These are phyloP conservation scores for Epicoccum sorghinum DNA, from an alignment of 2,329 filamentous ascomycete species.

Conservation along the genomic window DNA sequence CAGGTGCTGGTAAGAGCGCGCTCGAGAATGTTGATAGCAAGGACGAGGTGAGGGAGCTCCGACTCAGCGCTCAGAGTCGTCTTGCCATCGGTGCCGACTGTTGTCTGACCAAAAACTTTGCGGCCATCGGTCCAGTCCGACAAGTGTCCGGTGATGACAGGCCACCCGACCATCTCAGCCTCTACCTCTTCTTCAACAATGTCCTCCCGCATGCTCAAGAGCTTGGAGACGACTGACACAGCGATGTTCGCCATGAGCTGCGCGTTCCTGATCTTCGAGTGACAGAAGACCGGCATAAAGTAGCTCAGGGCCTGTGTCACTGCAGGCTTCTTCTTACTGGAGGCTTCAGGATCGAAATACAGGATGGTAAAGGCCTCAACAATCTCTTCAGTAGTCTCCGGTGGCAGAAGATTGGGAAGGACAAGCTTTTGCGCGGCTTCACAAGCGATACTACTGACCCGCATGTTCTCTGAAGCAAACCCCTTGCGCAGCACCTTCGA, in stretches of 20 bases:
- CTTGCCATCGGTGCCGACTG: slow-evolving; percentile 53
- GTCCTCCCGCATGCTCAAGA: slow-evolving; percentile 64
- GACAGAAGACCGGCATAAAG: slow-evolving; percentile 93
- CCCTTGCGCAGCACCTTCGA: slow-evolving; percentile 87
- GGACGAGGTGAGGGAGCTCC: slow-evolving; percentile 78
- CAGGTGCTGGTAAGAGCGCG: slow-evolving; percentile 68
- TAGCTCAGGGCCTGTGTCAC: slow-evolving; percentile 89
- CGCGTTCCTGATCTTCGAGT: slow-evolving; percentile 81
- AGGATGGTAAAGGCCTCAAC: slow-evolving; percentile 82
- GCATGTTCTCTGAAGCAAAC: slow-evolving; percentile 68
- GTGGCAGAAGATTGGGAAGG: slow-evolving; percentile 72
- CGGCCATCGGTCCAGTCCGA: slow-evolving; percentile 95
- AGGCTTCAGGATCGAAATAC: slow-evolving; percentile 87
- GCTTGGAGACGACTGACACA: slow-evolving; percentile 74
- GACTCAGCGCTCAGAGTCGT: slow-evolving; percentile 64
- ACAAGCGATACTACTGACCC: slow-evolving; percentile 81
- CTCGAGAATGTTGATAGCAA: slow-evolving; percentile 79
- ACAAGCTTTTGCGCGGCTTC: slow-evolving; percentile 85
- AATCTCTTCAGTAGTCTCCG: slow-evolving; percentile 64
- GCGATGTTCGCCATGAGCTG: slow-evolving; percentile 77
- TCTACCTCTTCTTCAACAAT: slow-evolving; percentile 79
- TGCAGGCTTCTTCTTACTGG: slow-evolving; percentile 69
- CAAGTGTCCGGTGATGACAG: slow-evolving; percentile 79
- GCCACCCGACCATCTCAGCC: slow-evolving; percentile 73
- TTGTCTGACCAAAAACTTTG: slow-evolving; percentile 69